These are phyloP conservation scores for Clarkia xantiana DNA, from an alignment of 345 rosid genomes.

Conservation along the genomic window DNA sequence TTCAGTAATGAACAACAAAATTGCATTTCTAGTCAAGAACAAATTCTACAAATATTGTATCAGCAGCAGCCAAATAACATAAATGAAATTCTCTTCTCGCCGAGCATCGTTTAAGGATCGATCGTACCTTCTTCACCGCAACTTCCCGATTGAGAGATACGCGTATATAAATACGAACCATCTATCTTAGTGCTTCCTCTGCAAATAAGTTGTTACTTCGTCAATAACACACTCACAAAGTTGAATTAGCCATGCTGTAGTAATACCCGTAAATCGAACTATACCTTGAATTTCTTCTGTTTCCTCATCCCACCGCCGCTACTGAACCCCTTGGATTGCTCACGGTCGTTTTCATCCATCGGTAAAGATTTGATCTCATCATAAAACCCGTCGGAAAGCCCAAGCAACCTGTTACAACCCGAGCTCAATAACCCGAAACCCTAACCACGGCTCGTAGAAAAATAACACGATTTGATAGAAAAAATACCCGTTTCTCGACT, in stretches of 20 bases:
- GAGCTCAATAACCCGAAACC: conserved; percentile 9
- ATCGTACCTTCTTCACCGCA: too few species aligned
- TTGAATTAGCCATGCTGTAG: too few species aligned
- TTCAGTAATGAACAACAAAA: too few species aligned
- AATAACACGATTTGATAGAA: conserved; percentile 1
- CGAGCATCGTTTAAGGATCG: too few species aligned
- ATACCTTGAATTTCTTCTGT: conserved; percentile 57
- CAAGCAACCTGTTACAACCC: conserved; percentile 46
- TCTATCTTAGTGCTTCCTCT: conserved; percentile 14
- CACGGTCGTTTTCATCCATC: conserved; percentile 24
- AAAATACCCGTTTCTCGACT: conserved; percentile 73
- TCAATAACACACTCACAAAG: conserved; percentile 1
- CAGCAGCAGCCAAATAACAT: too few species aligned
- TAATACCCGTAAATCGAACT: too few species aligned
- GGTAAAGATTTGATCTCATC: conserved; percentile 60
- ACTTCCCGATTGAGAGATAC: too few species aligned
- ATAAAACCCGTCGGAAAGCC: conserved; percentile 51
- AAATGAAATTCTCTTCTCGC: too few species aligned
- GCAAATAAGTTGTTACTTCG: conserved; percentile 2
- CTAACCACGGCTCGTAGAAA: conserved; percentile 1
- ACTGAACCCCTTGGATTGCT: conserved; percentile 13
- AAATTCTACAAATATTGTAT: too few species aligned
- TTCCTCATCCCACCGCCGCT: conserved; percentile 24
- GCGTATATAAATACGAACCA: too few species aligned
- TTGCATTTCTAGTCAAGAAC: too few species aligned